Percentiles rank a stretch among this genome's conserved stretches.
phyloP scores from a whole-genome alignment of 1,284 basidiomycete genomes.

The Microbotryum silenes-acaulis region DNA sequence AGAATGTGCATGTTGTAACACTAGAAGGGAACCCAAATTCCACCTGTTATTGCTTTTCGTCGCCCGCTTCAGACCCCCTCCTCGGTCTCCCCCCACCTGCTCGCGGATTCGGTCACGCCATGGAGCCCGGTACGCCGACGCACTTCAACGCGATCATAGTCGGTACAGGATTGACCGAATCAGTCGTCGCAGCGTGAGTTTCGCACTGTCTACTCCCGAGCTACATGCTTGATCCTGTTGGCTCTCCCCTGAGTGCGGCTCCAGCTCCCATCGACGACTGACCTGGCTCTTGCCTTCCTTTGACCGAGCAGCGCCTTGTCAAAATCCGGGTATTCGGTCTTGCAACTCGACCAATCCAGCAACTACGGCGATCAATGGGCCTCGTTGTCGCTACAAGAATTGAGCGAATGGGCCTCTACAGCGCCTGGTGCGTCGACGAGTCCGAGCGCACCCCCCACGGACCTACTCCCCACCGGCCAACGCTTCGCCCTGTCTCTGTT shows the following conservation, averaged over 20 bases:
- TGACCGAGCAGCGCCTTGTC: conserved; percentile 54
- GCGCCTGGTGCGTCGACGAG: neutral
- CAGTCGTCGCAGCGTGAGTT: conserved; percentile 79
- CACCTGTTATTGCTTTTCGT: no score
- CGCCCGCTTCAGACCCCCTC: no score
- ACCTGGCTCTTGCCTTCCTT: neutral
- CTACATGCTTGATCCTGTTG: no score
- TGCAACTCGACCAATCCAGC: conserved; percentile 74
- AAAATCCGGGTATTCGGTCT: conserved; percentile 74
- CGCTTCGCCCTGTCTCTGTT: conserved; percentile 79
- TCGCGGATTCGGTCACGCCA: neutral
- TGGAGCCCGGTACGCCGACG: conserved; percentile 31
- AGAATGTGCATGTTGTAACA: no score
- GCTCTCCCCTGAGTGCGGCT: neutral
- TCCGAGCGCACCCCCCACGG: conserved; percentile 41
- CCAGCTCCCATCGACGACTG: neutral
- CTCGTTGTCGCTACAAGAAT: conserved; percentile 70
- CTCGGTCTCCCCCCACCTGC: no score
- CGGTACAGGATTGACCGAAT: conserved; percentile 61
- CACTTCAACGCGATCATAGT: conserved; percentile 72
- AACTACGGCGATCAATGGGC: conserved; percentile 83
- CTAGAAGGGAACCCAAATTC: no score
- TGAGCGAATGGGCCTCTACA: conserved; percentile 53
- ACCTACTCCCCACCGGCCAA: conserved; percentile 46
- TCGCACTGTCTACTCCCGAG: no score